Conservation (phyloP, 2,329 filamentous ascomycete genomes). For the Thermothelomyces thermophilus region DNA sequence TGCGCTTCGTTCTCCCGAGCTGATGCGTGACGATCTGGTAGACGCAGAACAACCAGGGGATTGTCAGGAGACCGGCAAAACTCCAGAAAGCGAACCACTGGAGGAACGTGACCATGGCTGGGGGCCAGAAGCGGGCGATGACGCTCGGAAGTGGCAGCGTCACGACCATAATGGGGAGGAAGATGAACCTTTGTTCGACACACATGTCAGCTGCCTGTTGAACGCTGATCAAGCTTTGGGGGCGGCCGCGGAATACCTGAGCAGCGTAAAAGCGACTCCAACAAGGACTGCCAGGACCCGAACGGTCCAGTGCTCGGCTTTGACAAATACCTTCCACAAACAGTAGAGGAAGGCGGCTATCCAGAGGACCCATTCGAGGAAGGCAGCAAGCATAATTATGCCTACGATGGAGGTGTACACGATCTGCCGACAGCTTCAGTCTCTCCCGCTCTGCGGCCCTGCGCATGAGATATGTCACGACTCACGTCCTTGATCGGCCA, state of each 20-base stretch:
- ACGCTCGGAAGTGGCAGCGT: constrained; percentile 75
- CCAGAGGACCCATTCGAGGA: constrained; percentile 93
- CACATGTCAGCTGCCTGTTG: constrained; percentile 1
- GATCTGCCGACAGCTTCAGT: constrained; percentile 49
- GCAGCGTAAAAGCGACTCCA: constrained; percentile 62
- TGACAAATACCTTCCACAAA: constrained; percentile 76
- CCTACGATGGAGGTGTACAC: constrained; percentile 78
- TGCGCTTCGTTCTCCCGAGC: constrained; percentile 71
- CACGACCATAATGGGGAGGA: constrained; percentile 89
- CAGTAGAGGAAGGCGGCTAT: constrained; percentile 92
- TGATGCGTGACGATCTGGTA: constrained; percentile 86
- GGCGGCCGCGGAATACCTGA: no score
- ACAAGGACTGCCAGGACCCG: constrained; percentile 70
- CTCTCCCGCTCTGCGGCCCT: not conserved
- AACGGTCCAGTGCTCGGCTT: constrained; percentile 84
- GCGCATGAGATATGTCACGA: not conserved
- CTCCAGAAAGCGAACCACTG: constrained; percentile 97
- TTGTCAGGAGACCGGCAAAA: constrained; percentile 74
- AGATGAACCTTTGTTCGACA: constrained; percentile 60
- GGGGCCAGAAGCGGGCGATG: constrained; percentile 67
- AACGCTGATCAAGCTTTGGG: no score
- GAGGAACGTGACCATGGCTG: constrained; percentile 59
- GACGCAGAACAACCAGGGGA: constrained; percentile 90
- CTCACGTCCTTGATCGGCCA: constrained; percentile 48
- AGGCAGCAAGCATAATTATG: constrained; percentile 72